Evolutionary conservation across 768 basidiomycete genomes (phyloP), one percentile per base, ranked within the genome.

Genomic region (Tylopilus vinaceipallidus): DNA sequence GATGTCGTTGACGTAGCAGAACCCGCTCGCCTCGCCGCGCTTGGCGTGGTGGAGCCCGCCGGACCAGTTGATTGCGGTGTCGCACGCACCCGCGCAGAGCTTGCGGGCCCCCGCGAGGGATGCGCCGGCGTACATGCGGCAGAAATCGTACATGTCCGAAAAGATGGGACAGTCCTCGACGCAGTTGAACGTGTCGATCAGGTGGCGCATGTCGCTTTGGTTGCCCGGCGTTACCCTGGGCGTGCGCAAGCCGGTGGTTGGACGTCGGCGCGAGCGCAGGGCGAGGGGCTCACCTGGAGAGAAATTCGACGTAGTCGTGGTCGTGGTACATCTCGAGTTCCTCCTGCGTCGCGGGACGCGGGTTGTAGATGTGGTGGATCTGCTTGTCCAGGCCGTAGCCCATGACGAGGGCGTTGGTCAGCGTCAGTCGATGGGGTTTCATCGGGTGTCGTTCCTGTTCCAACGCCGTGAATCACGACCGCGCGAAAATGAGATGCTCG

Each of bases 1-100:
- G 34, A 95, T 94, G 63, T 98, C 95, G 65, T 99, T 99, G 19
- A 98, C 82, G 66, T 98, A 99, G 70, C 95, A 99, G 67, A 99
- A 99, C 2, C 95, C 95, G 61, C 94, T 98, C 8, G 97, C 95
- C 71, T 98, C 95, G 0, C 91, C 90, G 54, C 95, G 88, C 73
- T 98, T 98, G 2, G 95, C 97, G 61, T 99, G 97, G 70, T 99
- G 97, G 17, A 99, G 77, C 0, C 97, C 97, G 1, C 97, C 97
- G 19, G 94, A 94, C 97, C 97, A 99, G 63, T 98, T 98, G 60
- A 99, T 92, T 0, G 97, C 97, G 36, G 95, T 98, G 69, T 99
- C 97, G 16, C 94, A 92, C 2, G 84, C 65, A 1, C 91, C 92
- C 2, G 87, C 78, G 44, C 82, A 84, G 3, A 98, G 76, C 66